Evolutionary conservation across 1,139 yeast genomes (phyloP), one percentile per base, ranked within the genome.

Genomic region (Scheffersomyces illinoinensis): DNA sequence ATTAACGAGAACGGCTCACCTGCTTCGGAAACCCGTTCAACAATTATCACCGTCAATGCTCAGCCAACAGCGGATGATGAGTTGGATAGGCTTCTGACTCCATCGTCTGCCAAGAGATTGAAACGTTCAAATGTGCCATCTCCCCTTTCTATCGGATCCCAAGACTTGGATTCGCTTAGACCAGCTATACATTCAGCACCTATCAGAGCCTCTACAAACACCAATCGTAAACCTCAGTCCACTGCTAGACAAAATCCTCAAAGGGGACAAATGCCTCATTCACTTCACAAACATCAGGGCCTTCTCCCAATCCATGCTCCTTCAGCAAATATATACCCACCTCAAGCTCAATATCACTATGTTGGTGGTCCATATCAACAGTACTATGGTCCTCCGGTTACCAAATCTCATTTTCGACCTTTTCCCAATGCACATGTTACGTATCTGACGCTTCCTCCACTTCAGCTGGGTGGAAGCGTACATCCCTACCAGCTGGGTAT

Each of bases 171-270:
- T 39, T 58, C 64, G 17, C 52, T 55, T 50, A 56, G 33, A 48
- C 82, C 81, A n/a, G 62, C 69, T 23, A 79, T 80, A 57, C 82
- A 76, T 58, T 79, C 84, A 2, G 85, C 84, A 4, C 86, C 85
- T 7, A 75, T 81, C 17, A 70, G 76, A 52, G 68, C 60, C 26
- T 59, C 62, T 52, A 54, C 50, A 12, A 21, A 20, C n/a, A 43
- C 43, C 43, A 33, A 14, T 17, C 43, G 43, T 12, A 33, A 12
- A 33, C 43, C 43, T 14, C 17, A 12, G 2, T 33, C 43, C 10
- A 33, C 43, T 10, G 55, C 62, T 18, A 59, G 57, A 1, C 50
- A 53, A 17, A 50, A 53, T n/a, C 64, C 64, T 5, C 63, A 57
- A 46, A 50, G 61, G 48, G n/a, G 54, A 17, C 43, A 52, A 20